Conservation (phyloP, 1,284 basidiomycete genomes). For the Cryptococcus sp. region DNA sequence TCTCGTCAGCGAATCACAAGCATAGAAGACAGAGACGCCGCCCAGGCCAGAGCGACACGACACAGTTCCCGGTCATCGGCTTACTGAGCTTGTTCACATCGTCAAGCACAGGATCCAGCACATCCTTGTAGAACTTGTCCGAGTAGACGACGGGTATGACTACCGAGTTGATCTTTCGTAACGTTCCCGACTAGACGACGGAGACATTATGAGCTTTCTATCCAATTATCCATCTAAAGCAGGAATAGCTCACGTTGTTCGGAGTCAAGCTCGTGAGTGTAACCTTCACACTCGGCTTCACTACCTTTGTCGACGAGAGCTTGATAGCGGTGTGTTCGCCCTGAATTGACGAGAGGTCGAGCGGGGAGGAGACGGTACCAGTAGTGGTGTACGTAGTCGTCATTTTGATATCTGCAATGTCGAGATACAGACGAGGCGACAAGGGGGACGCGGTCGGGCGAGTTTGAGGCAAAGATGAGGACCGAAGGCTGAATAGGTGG, state of each 20-base stretch:
- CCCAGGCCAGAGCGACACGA: not conserved
- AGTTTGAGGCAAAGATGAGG: no score
- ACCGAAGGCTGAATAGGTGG: no score
- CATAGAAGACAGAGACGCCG: not conserved
- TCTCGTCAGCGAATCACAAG: not conserved
- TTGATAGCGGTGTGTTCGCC: conserved; percentile 39
- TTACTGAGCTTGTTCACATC: conserved; percentile 50
- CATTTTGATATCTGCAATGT: not conserved
- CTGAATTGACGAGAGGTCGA: conserved; percentile 32
- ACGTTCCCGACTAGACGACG: conserved; percentile 38
- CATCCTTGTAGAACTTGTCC: conserved; percentile 50
- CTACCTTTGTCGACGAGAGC: conserved; percentile 24
- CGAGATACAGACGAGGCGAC: no score
- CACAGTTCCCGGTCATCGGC: no score
- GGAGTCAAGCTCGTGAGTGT: conserved; percentile 48
- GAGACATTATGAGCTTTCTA: not conserved
- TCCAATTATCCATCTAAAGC: not conserved
- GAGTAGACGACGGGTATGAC: conserved; percentile 48
- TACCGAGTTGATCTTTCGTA: conserved; percentile 47
- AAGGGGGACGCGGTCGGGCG: no score
- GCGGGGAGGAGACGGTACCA: conserved; percentile 43
- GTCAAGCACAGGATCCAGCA: conserved; percentile 41
- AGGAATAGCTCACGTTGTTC: conserved; percentile 49
- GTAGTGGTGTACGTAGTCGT: conserved; percentile 34
- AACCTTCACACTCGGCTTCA: conserved; percentile 46